Evolutionary conservation across 768 basidiomycete genomes (phyloP).

Genomic region (Lentinula sp.): DNA sequence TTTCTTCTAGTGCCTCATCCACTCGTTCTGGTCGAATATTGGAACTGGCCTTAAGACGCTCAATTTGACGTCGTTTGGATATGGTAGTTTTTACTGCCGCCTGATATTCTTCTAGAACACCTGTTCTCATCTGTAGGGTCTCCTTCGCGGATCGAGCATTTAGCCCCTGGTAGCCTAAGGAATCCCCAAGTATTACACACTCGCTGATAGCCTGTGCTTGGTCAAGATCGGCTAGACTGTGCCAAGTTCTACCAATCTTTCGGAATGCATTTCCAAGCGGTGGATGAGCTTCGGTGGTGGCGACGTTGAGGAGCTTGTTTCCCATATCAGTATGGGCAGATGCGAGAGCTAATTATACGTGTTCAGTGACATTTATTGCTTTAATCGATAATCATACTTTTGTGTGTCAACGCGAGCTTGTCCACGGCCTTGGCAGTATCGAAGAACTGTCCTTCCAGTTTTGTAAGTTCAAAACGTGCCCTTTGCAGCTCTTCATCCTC

Average conservation of each 20-base stretch:
- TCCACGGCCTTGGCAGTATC: conserved; percentile 90
- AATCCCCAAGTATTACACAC: conserved; percentile 94
- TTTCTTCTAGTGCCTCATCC: conserved; percentile 87
- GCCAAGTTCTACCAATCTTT: conserved; percentile 83
- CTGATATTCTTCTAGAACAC: conserved; percentile 91
- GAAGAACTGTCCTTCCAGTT: conserved; percentile 87
- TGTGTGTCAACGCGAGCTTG: conserved; percentile 71
- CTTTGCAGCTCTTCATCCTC: conserved; percentile 91
- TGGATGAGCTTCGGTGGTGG: conserved; percentile 83
- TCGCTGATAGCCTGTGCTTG: conserved; percentile 91
- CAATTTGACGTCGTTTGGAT: conserved; percentile 87
- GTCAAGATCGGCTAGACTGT: conserved; percentile 82
- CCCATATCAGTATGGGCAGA: conserved; percentile 82
- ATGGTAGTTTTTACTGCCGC: conserved; percentile 90
- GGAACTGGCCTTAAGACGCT: conserved; percentile 78
- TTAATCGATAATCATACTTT: conserved; percentile 42
- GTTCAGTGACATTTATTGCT: conserved; percentile 1
- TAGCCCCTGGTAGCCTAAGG: conserved; percentile 91
- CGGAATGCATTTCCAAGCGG: conserved; percentile 79
- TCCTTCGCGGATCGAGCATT: conserved; percentile 98
- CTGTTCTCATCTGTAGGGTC: conserved; percentile 83
- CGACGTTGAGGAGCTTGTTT: conserved; percentile 85
- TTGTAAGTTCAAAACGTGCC: conserved; percentile 88
- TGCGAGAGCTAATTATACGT: conserved; percentile 54
- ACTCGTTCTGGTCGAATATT: conserved; percentile 83